A percentile compares a stretch with the other conserved stretches of the same genome.
phyloP scores from a whole-genome alignment of 176 grass and related monocot species.

The Bothriochloa decipiens region DNA sequence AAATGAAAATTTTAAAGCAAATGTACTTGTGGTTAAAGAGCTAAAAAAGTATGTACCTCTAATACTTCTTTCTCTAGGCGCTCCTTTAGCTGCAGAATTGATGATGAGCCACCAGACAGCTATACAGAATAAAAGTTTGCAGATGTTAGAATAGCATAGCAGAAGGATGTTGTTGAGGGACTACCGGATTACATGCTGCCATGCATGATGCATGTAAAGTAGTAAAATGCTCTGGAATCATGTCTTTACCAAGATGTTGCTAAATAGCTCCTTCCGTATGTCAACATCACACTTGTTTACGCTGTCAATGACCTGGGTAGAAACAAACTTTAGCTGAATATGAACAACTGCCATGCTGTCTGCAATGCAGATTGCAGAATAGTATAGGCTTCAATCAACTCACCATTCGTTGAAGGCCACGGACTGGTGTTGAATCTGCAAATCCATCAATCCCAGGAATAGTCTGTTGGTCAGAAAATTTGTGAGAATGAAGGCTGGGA shows the following conservation, averaged over 20 bases:
- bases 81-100: constrained; percentile 96
- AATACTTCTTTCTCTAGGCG: constrained; percentile 97
- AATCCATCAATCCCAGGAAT: constrained; percentile 87
- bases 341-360: constrained; percentile 17
- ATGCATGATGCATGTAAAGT: constrained; percentile 8
- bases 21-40: neutral
- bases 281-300: constrained; percentile 96
- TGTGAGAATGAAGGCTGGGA: neutral
- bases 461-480: constrained; percentile 57
- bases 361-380: constrained; percentile 4
- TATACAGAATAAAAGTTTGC: constrained; percentile 45
- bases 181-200: neutral
- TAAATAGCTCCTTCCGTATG: constrained; percentile 93
- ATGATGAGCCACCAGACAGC: constrained; percentile 97
- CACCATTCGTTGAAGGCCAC: constrained; percentile 92
- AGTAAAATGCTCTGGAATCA: constrained; percentile 13
- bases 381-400: constrained; percentile 26
- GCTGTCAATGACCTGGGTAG: constrained; percentile 86
- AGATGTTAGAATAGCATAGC: constrained; percentile 37
- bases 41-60: constrained; percentile 60
- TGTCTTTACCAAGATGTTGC: constrained; percentile 93
- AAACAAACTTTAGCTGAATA: constrained; percentile 40
- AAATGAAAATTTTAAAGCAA: constrained; percentile 26
- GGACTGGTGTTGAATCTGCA: constrained; percentile 58
- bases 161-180: neutral